Base-by-base conservation (phyloP, 768 basidiomycete genomes). In the Lentinula edodes region DNA sequence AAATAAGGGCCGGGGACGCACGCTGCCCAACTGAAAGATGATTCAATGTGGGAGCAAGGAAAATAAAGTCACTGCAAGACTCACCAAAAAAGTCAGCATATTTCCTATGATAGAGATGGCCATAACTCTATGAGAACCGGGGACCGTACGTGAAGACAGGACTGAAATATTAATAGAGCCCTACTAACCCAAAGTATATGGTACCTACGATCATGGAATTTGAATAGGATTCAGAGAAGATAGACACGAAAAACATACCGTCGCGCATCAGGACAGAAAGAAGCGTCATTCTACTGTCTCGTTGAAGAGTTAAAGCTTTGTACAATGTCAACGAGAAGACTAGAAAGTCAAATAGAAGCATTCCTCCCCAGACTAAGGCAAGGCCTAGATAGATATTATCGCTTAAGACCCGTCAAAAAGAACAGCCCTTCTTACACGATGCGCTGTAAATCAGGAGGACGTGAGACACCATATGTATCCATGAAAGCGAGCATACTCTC, bases 271-370 rank as follows among this genome's bases (percentile, higher is more conserved):
- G 32, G 18, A 66, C 48, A 41, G 35, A 34, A 23, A 65, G 52
- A 15, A 66, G 46, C 2, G 45, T 61, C 20, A 62, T 18, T 46
- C 62, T 23, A 10, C 51, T 34, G 23, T 35, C 34, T n/a, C 61
- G 13, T 12, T 23, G 36, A 8, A 48, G 38, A 1, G 50, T 34
- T 9, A 64, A 48, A 20, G 64, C 61, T 41, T 66, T 66, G 58
- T 66, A 67, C 16, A 69, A 41, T 28, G 69, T 69, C 12, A 70
- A 54, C 10, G 45, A 12, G 51, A 70, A 70, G 28, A 70, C 60
- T 1, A 69, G 18, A 12, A 61, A 36, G 45, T 70, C 69, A 18
- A 70, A 69, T 18, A 65, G 34, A 5, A 68, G 56, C 54, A 66
- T 58, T 9, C 61, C 64, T 16, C 52, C 58, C 67, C 68, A 70